Conservation (phyloP, 352 stramenopile genomes). For the Phytophthora sojae region DNA sequence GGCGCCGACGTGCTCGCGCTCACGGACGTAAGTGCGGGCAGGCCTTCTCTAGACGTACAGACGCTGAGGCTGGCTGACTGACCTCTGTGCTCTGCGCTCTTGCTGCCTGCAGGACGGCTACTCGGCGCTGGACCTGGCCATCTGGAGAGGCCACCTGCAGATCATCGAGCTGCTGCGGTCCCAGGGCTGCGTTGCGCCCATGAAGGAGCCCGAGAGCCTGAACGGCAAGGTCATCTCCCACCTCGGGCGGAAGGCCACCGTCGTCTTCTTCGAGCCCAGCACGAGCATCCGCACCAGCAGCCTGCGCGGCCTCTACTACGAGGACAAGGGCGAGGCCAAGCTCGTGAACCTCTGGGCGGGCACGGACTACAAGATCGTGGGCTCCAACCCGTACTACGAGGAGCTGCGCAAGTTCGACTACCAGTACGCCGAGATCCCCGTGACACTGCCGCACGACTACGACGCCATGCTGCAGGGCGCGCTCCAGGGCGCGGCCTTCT, state of each 20-base stretch:
- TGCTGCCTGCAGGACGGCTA: constrained; percentile 69
- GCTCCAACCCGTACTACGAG: constrained; percentile 75
- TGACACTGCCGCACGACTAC: constrained; percentile 50
- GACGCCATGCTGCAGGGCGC: constrained; percentile 75
- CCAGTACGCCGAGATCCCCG: constrained; percentile 72
- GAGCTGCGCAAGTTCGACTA: constrained; percentile 77
- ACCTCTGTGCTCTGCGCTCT: neutral
- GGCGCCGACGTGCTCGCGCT: constrained; percentile 78
- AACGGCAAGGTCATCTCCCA: constrained; percentile 81
- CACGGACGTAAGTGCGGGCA: constrained; percentile 54
- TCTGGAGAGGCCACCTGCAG: constrained; percentile 85
- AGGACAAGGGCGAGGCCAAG: constrained; percentile 76
- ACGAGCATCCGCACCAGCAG: constrained; percentile 80
- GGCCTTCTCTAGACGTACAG: too few species aligned
- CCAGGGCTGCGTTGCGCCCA: constrained; percentile 80
- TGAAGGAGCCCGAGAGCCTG: constrained; percentile 87
- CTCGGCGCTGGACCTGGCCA: constrained; percentile 79
- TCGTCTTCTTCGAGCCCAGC: constrained; percentile 85
- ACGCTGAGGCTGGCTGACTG: neutral
- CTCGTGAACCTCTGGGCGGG: constrained; percentile 86
- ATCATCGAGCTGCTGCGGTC: constrained; percentile 86
- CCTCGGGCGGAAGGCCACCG: constrained; percentile 71
- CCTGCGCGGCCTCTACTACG: constrained; percentile 81
- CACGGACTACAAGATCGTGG: constrained; percentile 86
- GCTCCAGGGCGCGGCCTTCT: constrained; percentile 78